phyloP scores from a whole-genome alignment of 805 yeast species.

The Kuraishia piskuri region DNA sequence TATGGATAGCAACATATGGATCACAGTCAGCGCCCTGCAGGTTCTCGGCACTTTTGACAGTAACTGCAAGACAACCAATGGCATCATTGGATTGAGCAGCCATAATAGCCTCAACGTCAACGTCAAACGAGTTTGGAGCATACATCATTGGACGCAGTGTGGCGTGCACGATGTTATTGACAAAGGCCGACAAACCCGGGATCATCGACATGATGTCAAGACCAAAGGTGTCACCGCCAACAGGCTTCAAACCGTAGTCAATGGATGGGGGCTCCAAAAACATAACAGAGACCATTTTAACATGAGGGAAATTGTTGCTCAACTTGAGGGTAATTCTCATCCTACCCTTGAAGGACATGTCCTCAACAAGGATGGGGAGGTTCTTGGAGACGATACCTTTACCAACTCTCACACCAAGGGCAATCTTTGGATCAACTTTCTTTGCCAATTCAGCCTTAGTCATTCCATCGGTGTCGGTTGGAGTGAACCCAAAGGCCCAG shows the following conservation, averaged over 20 bases:
- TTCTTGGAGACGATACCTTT: conserved; percentile 72
- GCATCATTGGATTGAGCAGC: conserved; percentile 58
- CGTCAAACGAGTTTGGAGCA: conserved; percentile 73
- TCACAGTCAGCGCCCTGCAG: conserved; percentile 30
- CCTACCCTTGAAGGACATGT: conserved; percentile 68
- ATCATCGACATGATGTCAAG: conserved; percentile 76
- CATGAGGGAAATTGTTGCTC: conserved; percentile 68
- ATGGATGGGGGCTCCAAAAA: conserved; percentile 72
- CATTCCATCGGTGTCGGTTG: conserved; percentile 79
- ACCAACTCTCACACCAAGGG: conserved; percentile 73
- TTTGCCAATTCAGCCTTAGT: conserved; percentile 63
- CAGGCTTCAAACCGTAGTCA: conserved; percentile 75
- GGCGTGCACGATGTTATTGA: conserved; percentile 59
- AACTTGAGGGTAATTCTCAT: conserved; percentile 57
- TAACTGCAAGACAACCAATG: conserved; percentile 60
- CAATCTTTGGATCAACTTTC: conserved; percentile 73
- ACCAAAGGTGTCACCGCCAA: conserved; percentile 86
- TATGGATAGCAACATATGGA: conserved; percentile 45
- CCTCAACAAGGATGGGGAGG: conserved; percentile 71
- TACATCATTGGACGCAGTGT: conserved; percentile 70
- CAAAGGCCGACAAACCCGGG: conserved; percentile 72
- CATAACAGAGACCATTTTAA: conserved; percentile 60
- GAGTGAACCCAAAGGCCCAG: conserved; percentile 75
- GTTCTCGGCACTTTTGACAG: conserved; percentile 43
- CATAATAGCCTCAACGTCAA: conserved; percentile 67